Percentiles rank a stretch among this genome's conserved stretches.
Conservation (phyloP, 352 stramenopile species). For the Phytopythium helicoides region DNA sequence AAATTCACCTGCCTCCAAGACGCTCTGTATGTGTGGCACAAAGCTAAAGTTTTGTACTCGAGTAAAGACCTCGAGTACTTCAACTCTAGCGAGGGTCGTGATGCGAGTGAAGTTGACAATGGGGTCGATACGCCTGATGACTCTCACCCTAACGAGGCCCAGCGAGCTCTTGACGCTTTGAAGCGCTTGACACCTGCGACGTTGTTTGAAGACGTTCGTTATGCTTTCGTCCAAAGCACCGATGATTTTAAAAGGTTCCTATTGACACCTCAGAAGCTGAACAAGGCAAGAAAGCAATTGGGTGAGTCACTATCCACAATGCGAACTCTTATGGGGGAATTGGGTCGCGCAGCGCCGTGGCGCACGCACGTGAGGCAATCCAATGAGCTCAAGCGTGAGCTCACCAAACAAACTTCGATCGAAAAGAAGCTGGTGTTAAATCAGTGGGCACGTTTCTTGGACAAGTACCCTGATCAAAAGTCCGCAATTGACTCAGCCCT, state of each 20-base stretch:
- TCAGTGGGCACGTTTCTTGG: slow-evolving; percentile 63
- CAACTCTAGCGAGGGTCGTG: slow-evolving; percentile 1
- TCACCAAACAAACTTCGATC: slow-evolving; percentile 46
- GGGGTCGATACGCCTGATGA: neutral
- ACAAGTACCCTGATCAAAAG: slow-evolving; percentile 32
- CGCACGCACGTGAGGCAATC: slow-evolving; percentile 59
- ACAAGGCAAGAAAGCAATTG: slow-evolving; percentile 30
- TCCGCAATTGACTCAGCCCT: neutral
- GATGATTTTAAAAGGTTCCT: slow-evolving; percentile 28
- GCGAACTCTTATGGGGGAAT: slow-evolving; percentile 50
- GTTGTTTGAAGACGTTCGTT: slow-evolving; percentile 38
- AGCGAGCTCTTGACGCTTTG: slow-evolving; percentile 29
- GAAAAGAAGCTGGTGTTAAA: slow-evolving; percentile 53
- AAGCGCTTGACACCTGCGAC: slow-evolving; percentile 38
- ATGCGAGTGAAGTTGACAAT: neutral
- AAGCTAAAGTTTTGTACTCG: slow-evolving; percentile 53
- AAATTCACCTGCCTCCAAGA: slow-evolving; percentile 84
- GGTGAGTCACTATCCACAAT: slow-evolving; percentile 46
- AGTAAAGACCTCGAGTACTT: slow-evolving; percentile 36
- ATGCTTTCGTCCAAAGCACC: slow-evolving; percentile 21
- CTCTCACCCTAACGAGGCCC: neutral
- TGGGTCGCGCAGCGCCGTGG: slow-evolving; percentile 59
- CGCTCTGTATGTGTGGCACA: slow-evolving; percentile 71
- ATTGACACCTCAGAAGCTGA: slow-evolving; percentile 25
- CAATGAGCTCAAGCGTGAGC: slow-evolving; percentile 58